Base-by-base conservation (phyloP, 179 eudicot genomes). In the Amaranthus tricolor region DNA sequence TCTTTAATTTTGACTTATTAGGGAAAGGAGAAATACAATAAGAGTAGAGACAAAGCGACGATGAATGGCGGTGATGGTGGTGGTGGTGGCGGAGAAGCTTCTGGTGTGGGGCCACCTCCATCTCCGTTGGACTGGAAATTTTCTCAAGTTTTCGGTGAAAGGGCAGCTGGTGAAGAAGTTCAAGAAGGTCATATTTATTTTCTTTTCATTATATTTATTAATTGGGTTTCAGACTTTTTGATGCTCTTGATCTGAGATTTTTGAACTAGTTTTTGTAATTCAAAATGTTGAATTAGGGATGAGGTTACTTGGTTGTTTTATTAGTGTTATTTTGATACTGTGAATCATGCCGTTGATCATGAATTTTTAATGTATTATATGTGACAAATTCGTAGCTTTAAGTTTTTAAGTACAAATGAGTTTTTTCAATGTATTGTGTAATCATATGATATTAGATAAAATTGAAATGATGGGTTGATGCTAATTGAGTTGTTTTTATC, bases 101-200 rank as follows among this genome's bases (percentile, higher is more conserved):
- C 73, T 12, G 80, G 81, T 62, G 76, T 79, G 20, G 78, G 79
- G 15, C 79, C 86, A 64, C 82, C 85, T 24, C 80, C 84, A 20
- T 57, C 73, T 73, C 78, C 88, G 80, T 73, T 88, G 17, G 94
- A 90, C 70, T 90, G 94, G 94, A 88, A 85, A 81, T 90, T 90
- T 81, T 90, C 94, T 64, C 94, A 90, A 86, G 94, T 90, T 11
- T 90, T 90, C 52, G 94, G 94, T 10, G 94, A 90, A 71, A 77
- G 94, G 19, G 82, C 92, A 8, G 94, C 94, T 62, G 92, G 90
- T 2, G 94, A 90, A 66, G 94, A 90, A 81, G 92, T 90, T 31
- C 94, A 90, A 31, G 94, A 90, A 88, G 94, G 94, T 90, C 74
- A 76, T 83, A 83, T 83, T 83, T 68, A 68, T 19, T 24, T 74